A percentile compares a stretch with the other conserved stretches of the same genome.
Evolutionary conservation across 345 rosid genomes (phyloP).

Genomic region (Syzygium aqueum): DNA sequence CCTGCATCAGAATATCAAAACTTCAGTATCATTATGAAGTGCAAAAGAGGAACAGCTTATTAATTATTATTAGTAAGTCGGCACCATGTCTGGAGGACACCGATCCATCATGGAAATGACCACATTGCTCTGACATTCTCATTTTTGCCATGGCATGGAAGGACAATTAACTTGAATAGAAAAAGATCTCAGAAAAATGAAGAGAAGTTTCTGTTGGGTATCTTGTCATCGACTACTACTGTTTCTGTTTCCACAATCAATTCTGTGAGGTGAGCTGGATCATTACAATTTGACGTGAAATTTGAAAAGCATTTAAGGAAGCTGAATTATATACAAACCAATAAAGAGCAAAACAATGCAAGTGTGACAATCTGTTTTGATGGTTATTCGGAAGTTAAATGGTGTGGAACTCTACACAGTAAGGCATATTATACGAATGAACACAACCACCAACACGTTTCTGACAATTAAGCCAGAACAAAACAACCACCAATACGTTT

Average conservation of each 20-base stretch:
- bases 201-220: background rate
- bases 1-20: background rate
- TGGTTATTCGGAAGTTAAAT: background rate
- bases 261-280: background rate
- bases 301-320: background rate
- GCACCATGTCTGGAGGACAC: background rate
- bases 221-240: background rate
- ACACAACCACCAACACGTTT: background rate
- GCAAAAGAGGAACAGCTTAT: background rate
- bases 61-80: background rate
- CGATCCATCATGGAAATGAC: background rate
- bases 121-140: background rate
- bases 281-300: background rate
- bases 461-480: too few species aligned
- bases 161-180: background rate
- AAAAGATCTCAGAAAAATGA: background rate
- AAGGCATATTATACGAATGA: background rate
- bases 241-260: background rate
- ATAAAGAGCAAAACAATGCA: background rate
- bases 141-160: background rate
- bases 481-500: background rate
- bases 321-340: background rate
- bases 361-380: background rate
- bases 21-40: background rate
- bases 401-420: background rate